Base-by-base conservation (phyloP, 345 rosid genomes). In the Microthlaspi erraticum region DNA sequence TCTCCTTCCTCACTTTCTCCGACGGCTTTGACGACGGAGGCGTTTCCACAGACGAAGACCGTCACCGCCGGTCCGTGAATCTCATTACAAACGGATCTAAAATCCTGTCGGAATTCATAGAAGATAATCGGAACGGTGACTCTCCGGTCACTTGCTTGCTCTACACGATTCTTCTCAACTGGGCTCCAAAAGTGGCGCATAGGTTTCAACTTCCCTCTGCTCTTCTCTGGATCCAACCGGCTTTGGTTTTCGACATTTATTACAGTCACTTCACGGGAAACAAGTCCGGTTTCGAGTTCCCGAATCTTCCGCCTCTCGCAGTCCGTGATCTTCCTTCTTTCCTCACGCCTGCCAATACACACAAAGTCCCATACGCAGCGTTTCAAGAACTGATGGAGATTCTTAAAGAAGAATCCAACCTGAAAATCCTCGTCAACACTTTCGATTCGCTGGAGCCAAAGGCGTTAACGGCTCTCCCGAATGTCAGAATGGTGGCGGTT, bases 171-270 rank as follows among this genome's bases (percentile, higher is more conserved):
- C 78, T 89, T 41, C 73, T 87, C 12, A 83, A 81, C 0, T 91
- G 91, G 90, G 93, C 83, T 0, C 80, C 80, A 0, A 81, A 64
- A 64, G 88, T 80, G 46, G 92, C 96, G 6, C 78, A 75, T 26
- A 76, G 66, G 4, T 36, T 74, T 29, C 66, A 77, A 10, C 54
- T 87, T 5, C 90, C 91, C 2, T 64, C 76, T 0, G 75, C 82
- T 1, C 74, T 83, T 2, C 83, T 89, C 5, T 91, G 97, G 96
- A 79, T 79, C 44, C 97, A 91, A 45, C 87, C 93, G 0, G 90
- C 96, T 8, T 77, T 83, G 0, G 90, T 86, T 17, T 76, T 91
- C 9, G 78, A 74, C 67, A 63, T 89, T 41, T 88, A 87, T 68
- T 79, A 87, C 68, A 78, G 77, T 61, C 66, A 82, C 76, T 85